phyloP scores from a whole-genome alignment of 495 filamentous ascomycete species.

The Aspergillus egyptiacus region DNA sequence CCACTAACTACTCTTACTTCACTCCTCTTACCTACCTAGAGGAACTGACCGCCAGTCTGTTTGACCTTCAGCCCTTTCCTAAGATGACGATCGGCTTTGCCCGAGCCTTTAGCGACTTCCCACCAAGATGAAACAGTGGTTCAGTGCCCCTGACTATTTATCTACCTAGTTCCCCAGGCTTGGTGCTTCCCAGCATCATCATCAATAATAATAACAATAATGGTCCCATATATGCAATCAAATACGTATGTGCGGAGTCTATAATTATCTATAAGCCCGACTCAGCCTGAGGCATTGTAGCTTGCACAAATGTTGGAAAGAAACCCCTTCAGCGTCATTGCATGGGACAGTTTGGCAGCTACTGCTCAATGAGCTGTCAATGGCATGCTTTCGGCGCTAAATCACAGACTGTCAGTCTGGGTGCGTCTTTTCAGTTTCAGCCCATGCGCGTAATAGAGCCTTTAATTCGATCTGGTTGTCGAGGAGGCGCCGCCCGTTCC shows the following conservation, averaged over 20 bases:
- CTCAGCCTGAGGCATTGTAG: neutral
- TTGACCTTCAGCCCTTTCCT: neutral
- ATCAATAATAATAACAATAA: neutral
- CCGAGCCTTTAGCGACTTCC: conserved; percentile 16
- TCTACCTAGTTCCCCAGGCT: conserved; percentile 2
- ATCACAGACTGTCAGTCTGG: too few relatives aligned
- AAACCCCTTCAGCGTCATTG: too few relatives aligned
- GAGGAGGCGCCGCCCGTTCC: too few relatives aligned
- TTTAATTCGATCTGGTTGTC: neutral
- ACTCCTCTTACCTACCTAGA: too few relatives aligned
- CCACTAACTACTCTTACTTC: too few relatives aligned
- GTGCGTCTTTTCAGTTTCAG: conserved; percentile 1
- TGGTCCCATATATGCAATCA: too few relatives aligned
- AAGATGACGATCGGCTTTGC: conserved; percentile 19
- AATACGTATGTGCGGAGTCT: neutral
- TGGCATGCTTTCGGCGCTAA: neutral
- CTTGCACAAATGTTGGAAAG: too few relatives aligned
- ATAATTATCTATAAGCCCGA: neutral
- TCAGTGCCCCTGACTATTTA: conserved; percentile 17
- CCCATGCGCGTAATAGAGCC: neutral
- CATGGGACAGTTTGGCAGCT: too few relatives aligned
- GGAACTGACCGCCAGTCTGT: conserved; percentile 5
- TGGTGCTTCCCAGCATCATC: too few relatives aligned
- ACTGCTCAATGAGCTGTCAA: neutral
- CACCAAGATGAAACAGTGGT: conserved; percentile 17